Evolutionary conservation across 305 asterid genomes (phyloP).

Genomic region (Fraxinus paxiana): DNA sequence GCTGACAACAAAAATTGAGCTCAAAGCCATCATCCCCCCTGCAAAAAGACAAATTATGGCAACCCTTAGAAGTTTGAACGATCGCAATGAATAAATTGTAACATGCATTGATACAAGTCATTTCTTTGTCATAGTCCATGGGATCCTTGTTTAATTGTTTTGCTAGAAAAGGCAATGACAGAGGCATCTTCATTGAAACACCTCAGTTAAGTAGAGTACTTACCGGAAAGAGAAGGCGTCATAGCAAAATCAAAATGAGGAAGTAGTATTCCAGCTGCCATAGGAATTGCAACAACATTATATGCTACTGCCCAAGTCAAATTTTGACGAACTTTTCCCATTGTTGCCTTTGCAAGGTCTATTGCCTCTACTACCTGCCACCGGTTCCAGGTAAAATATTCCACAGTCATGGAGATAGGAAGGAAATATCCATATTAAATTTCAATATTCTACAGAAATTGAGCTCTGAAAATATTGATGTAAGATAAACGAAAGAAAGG

Average conservation of each 20-base stretch:
- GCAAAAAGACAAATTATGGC: conserved; percentile 21
- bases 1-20: conserved; percentile 83
- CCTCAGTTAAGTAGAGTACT: background rate
- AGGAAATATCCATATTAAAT: background rate
- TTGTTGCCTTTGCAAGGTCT: conserved; percentile 84
- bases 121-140: background rate
- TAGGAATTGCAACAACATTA: conserved; percentile 76
- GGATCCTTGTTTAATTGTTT: background rate
- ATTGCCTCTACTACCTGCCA: conserved; percentile 87
- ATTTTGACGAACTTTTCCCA: conserved; percentile 89
- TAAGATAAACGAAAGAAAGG: background rate
- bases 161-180: background rate
- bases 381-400: conserved; percentile 19
- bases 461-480: background rate
- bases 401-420: conserved; percentile 16
- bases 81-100: background rate
- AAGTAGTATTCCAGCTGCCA: conserved; percentile 90
- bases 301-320: conserved; percentile 92
- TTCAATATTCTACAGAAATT: background rate
- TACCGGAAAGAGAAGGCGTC: conserved; percentile 97
- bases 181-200: background rate
- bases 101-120: background rate
- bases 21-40: conserved; percentile 96
- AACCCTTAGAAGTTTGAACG: background rate
- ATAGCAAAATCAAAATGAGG: conserved; percentile 91